Evolutionary conservation across 2,329 filamentous ascomycete species (phyloP).

Genomic region (Aspergillus phoenicis): DNA sequence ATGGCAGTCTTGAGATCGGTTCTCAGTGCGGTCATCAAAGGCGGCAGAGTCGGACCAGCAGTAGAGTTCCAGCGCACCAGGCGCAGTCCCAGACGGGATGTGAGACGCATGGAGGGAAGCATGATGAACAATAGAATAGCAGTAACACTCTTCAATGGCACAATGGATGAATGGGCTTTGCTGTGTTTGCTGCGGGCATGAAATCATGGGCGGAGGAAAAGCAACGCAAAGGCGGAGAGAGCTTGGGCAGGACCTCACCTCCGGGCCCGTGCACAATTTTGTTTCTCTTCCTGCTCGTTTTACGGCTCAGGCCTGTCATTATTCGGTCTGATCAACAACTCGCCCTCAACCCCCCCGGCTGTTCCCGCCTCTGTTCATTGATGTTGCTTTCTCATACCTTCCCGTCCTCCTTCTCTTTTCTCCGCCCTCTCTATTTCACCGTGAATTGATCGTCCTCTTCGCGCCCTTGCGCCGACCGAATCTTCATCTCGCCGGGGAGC

Average conservation of each 20-base stretch:
- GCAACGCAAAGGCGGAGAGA: constrained; percentile 20
- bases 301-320: constrained; percentile 15
- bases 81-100: constrained; percentile 30
- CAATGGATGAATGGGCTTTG: neutral
- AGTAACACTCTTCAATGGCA: neutral
- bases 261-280: constrained; percentile 43
- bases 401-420: constrained; percentile 12
- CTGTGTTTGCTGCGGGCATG: neutral
- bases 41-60: constrained; percentile 38
- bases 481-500: constrained; percentile 28
- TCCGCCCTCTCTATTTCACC: constrained; percentile 21
- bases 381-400: constrained; percentile 15
- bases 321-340: constrained; percentile 18
- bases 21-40: constrained; percentile 48
- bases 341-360: constrained; percentile 9
- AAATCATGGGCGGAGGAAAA: constrained; percentile 10
- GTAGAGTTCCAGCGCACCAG: constrained; percentile 46
- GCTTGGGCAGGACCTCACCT: constrained; percentile 19
- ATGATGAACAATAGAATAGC: constrained; percentile 24
- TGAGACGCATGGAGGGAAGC: constrained; percentile 36
- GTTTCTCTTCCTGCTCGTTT: constrained; percentile 29
- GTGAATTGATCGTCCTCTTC: constrained; percentile 11
- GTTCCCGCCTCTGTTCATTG: constrained; percentile 21
- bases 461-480: constrained; percentile 21
- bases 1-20: constrained; percentile 53